These are phyloP conservation scores for Poterioochromonas sp. DNA, from an alignment of 352 stramenopile genomes.

Conservation along the genomic window DNA sequence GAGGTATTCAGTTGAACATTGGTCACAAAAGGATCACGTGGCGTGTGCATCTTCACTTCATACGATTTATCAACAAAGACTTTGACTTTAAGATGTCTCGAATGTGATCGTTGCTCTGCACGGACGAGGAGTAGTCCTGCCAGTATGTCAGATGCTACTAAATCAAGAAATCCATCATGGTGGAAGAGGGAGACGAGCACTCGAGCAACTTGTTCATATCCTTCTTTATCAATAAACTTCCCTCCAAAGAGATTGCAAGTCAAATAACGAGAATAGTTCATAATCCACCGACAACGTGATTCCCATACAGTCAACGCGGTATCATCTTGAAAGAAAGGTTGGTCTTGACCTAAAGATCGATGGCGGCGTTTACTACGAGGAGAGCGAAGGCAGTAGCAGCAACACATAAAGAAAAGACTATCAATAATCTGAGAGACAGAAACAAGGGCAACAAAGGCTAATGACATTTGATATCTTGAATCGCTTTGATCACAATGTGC, in stretches of 20 bases:
- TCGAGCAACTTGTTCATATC: not conserved
- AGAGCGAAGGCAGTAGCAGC: not conserved
- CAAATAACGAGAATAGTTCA: not conserved
- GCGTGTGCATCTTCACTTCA: too few species aligned
- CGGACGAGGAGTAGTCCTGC: constrained; percentile 41
- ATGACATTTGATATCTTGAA: not conserved
- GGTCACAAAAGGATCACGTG: not conserved
- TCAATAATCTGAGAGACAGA: not conserved
- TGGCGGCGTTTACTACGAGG: not conserved
- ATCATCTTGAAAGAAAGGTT: too few species aligned
- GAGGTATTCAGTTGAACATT: too few species aligned
- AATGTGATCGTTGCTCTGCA: not conserved
- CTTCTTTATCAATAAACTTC: not conserved
- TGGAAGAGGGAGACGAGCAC: constrained; percentile 1
- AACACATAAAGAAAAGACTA: not conserved
- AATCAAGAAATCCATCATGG: constrained; percentile 40
- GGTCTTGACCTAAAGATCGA: not conserved
- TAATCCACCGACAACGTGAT: not conserved
- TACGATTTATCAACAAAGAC: too few species aligned
- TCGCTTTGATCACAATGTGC: not conserved
- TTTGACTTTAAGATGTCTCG: too few species aligned
- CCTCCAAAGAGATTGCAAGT: constrained; percentile 22
- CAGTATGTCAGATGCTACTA: constrained; percentile 42
- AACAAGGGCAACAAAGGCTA: not conserved
- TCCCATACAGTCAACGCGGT: not conserved